Conservation (phyloP, 805 yeast species). For the Wickerhamomyces mucosus region DNA sequence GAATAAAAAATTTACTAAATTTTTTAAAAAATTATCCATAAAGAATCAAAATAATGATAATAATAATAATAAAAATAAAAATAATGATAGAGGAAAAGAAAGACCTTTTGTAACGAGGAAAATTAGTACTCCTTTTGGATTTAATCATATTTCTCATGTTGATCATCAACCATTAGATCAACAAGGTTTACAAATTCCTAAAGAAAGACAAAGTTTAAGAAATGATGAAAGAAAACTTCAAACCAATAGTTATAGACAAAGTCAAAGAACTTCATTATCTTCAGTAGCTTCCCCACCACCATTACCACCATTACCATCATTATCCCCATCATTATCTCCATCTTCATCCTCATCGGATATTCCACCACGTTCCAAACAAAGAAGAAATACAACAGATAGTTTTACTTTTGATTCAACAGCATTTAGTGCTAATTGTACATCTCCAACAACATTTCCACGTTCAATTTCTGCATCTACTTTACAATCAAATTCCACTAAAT, state of each 20-base stretch:
- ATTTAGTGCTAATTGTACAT: background rate
- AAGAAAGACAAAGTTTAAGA: too few species aligned
- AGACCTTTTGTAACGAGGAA: conserved; percentile 10
- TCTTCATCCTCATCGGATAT: too few species aligned
- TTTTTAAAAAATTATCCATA: conserved; percentile 23
- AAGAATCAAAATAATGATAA: conserved; percentile 7
- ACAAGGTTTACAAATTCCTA: background rate
- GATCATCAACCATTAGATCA: conserved; percentile 12
- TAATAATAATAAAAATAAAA: background rate
- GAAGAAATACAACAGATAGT: background rate
- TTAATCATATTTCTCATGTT: conserved; percentile 32
- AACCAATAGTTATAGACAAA: too few species aligned
- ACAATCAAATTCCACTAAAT: background rate
- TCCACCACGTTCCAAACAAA: background rate
- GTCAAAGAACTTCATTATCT: too few species aligned
- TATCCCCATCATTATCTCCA: too few species aligned
- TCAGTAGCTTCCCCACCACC: too few species aligned
- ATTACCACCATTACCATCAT: too few species aligned
- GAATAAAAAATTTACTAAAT: conserved; percentile 20
- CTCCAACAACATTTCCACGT: background rate
- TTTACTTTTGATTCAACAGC: background rate
- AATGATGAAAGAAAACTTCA: conserved; percentile 3
- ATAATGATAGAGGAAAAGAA: conserved; percentile 2
- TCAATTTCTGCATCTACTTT: background rate
- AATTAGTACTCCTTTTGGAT: conserved; percentile 30